phyloP scores from a whole-genome alignment of 140 eudicot genomes.

The Oenanthe javanica region DNA sequence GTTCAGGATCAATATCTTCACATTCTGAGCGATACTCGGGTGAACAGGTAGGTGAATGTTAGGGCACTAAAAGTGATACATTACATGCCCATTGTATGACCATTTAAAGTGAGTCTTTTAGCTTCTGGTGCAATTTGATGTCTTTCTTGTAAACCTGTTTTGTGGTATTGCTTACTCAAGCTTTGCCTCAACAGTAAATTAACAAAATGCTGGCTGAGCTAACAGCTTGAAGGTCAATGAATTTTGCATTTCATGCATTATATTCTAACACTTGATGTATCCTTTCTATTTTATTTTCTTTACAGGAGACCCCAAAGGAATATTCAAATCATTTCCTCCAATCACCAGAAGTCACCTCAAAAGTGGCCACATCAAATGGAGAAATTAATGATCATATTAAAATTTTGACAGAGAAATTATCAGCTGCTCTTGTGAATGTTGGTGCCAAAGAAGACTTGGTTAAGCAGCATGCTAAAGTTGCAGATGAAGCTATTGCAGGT shows the following conservation, averaged over 20 bases:
- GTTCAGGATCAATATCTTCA: conserved; percentile 74
- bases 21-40: conserved; percentile 80
- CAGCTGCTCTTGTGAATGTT: conserved; percentile 85
- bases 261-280: neutral
- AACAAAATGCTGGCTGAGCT: neutral
- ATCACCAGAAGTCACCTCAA: conserved; percentile 64
- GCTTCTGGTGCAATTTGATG: too few species aligned
- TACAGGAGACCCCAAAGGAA: conserved; percentile 48
- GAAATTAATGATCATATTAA: conserved; percentile 41
- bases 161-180: neutral
- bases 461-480: conserved; percentile 92
- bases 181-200: neutral
- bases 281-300: conserved; percentile 12
- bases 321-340: conserved; percentile 35
- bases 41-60: conserved; percentile 52
- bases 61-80: neutral
- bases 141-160: too few species aligned
- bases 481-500: conserved; percentile 99
- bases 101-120: neutral
- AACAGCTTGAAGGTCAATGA: neutral
- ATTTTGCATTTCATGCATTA: neutral
- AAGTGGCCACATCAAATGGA: conserved; percentile 24
- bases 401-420: conserved; percentile 64
- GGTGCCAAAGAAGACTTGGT: conserved; percentile 91
- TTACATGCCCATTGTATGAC: neutral